phyloP scores from a whole-genome alignment of 495 filamentous ascomycete genomes.

The Penicillium egyptiacum region DNA sequence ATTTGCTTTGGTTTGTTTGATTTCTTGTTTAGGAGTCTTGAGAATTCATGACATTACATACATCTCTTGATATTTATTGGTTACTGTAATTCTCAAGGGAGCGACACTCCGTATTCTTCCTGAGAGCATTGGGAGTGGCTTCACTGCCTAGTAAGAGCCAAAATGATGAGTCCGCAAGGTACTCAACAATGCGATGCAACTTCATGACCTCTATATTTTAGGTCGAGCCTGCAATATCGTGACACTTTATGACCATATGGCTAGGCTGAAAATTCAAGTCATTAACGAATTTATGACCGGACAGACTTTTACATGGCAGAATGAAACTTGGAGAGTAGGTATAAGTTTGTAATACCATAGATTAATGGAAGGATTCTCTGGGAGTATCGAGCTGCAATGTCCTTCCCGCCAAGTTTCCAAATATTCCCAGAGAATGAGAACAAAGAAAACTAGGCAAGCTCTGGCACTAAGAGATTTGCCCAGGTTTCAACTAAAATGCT shows the following conservation, averaged over 20 bases:
- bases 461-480: constrained; percentile 16
- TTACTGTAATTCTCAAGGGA: background rate
- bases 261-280: too few relatives aligned
- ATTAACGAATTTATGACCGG: too few relatives aligned
- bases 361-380: constrained; percentile 26
- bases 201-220: too few relatives aligned
- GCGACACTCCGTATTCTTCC: background rate
- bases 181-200: background rate
- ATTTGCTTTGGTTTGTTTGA: background rate
- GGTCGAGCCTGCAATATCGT: background rate
- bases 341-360: constrained; percentile 23
- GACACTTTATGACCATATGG: background rate
- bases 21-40: background rate
- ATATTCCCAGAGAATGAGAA: constrained; percentile 3
- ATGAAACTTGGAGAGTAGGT: background rate
- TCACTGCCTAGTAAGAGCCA: too few relatives aligned
- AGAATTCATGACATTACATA: background rate
- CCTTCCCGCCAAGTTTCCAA: constrained; percentile 16
- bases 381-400: constrained; percentile 27
- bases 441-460: constrained; percentile 15
- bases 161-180: too few relatives aligned
- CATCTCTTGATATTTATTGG: background rate
- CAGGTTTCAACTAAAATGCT: constrained; percentile 23
- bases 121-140: background rate
- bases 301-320: too few relatives aligned